Conservation (phyloP, 768 basidiomycete species). For the Panaeolus cyanescens region DNA sequence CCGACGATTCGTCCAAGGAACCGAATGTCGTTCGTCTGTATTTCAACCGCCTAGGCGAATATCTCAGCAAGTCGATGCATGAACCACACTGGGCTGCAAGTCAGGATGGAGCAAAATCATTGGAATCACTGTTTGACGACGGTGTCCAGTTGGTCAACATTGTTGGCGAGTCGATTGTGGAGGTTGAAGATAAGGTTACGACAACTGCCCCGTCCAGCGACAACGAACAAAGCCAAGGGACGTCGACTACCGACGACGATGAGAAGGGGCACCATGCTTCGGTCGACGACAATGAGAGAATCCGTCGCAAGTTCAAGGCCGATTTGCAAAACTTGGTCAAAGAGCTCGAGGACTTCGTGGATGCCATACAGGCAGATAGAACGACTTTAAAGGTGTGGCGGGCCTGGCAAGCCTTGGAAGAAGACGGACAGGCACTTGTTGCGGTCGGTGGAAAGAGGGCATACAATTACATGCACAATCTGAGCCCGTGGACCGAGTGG, state of each 20-base stretch:
- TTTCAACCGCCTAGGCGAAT: slow-evolving; percentile 21
- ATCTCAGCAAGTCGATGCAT: slow-evolving; percentile 21
- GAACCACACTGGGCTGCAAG: slow-evolving; percentile 26
- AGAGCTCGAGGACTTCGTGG: slow-evolving; percentile 19
- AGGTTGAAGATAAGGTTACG: slow-evolving; percentile 10
- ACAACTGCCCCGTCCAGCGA: neutral
- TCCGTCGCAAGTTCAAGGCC: slow-evolving; percentile 13
- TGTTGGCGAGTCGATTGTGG: slow-evolving; percentile 17
- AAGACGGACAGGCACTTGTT: slow-evolving; percentile 14
- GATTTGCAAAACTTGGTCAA: slow-evolving; percentile 16
- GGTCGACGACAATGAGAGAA: slow-evolving; percentile 2
- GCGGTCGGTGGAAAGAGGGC: slow-evolving; percentile 2
- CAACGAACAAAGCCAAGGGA: neutral
- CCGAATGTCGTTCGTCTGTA: slow-evolving; percentile 16
- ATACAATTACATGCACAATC: slow-evolving; percentile 5
- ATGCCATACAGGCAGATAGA: slow-evolving; percentile 21
- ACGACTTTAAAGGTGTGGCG: slow-evolving; percentile 24
- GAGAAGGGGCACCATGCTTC: neutral
- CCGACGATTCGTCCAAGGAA: neutral
- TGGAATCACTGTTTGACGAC: slow-evolving; percentile 22
- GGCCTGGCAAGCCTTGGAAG: slow-evolving; percentile 15
- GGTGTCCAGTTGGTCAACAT: slow-evolving; percentile 20
- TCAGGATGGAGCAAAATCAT: slow-evolving; percentile 10
- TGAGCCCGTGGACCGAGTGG: slow-evolving; percentile 26
- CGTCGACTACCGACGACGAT: neutral